Evolutionary conservation across 768 basidiomycete species (phyloP).

Genomic region (Sporobolomyces pararoseus): DNA sequence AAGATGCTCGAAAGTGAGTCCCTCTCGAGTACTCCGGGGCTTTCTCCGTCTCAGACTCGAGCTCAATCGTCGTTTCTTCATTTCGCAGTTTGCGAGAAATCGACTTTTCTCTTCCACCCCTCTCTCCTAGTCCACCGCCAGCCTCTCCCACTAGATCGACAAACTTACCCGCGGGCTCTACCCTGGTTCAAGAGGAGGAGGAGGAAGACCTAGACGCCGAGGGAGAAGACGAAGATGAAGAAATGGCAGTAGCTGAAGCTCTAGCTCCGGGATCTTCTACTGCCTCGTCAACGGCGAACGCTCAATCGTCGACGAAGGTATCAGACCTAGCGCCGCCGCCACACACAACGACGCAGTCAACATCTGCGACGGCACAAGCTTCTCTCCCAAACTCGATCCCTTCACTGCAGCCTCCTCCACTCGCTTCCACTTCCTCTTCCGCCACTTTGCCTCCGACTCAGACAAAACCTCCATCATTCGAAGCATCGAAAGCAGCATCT

Average conservation of each 20-base stretch:
- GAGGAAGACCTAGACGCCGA: slow-evolving; percentile 31
- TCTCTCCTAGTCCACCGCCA: slow-evolving; percentile 22
- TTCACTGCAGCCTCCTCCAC: background rate
- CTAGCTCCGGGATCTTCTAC: slow-evolving; percentile 15
- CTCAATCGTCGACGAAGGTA: too few relatives aligned
- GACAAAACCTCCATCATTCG: background rate
- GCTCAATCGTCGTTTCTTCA: background rate
- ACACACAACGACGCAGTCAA: too few relatives aligned
- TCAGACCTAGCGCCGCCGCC: too few relatives aligned
- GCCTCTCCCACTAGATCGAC: background rate
- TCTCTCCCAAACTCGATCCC: too few relatives aligned
- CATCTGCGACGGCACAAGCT: too few relatives aligned
- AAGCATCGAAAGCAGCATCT: background rate
- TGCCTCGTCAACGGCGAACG: background rate
- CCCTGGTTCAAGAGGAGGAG: background rate
- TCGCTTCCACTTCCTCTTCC: background rate
- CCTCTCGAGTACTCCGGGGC: background rate
- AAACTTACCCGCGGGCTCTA: background rate
- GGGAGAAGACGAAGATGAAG: slow-evolving; percentile 33
- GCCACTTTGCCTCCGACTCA: background rate
- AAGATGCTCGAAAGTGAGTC: slow-evolving; percentile 1
- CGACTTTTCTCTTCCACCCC: slow-evolving; percentile 28
- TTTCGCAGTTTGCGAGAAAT: slow-evolving; percentile 17
- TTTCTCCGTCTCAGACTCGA: background rate
- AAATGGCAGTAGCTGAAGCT: slow-evolving; percentile 21